Percentiles rank a stretch among this genome's conserved stretches.
Conservation (phyloP, 306 rosid genomes). For the Dryas alaskensis region DNA sequence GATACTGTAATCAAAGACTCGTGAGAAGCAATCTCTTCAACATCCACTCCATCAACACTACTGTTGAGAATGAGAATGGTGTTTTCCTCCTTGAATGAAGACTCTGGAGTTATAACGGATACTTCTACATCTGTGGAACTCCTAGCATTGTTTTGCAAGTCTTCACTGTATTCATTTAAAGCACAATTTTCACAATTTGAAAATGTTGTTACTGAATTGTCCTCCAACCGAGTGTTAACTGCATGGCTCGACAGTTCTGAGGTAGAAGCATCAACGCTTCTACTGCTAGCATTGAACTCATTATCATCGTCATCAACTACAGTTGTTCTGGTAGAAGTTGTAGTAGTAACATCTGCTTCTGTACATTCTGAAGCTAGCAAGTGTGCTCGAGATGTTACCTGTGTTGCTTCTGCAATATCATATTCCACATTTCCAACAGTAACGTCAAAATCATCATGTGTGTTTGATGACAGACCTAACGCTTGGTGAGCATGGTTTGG, state of each 20-base stretch:
- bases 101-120: slow-evolving; percentile 31
- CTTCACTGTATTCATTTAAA: slow-evolving; percentile 36
- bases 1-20: slow-evolving; percentile 36
- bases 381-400: slow-evolving; percentile 32
- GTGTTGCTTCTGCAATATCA: slow-evolving; percentile 33
- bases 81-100: slow-evolving; percentile 43
- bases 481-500: slow-evolving; percentile 41
- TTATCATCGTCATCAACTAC: slow-evolving; percentile 44
- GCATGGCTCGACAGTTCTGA: slow-evolving; percentile 34
- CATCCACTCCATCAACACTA: slow-evolving; percentile 36
- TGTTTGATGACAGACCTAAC: slow-evolving; percentile 33
- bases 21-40: slow-evolving; percentile 29
- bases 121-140: slow-evolving; percentile 39
- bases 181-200: slow-evolving; percentile 29
- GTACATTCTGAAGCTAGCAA: slow-evolving; percentile 36
- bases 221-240: slow-evolving; percentile 33
- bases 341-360: slow-evolving; percentile 31
- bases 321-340: slow-evolving; percentile 31
- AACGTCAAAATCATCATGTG: slow-evolving; percentile 37
- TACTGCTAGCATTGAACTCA: slow-evolving; percentile 29
- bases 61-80: slow-evolving; percentile 25
- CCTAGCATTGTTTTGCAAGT: slow-evolving; percentile 33
- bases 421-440: slow-evolving; percentile 32
- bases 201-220: slow-evolving; percentile 30
- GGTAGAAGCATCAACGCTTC: slow-evolving; percentile 40